Evolutionary conservation across 257 asterid species (phyloP).

Genomic region (Nicotiana attenuata): DNA sequence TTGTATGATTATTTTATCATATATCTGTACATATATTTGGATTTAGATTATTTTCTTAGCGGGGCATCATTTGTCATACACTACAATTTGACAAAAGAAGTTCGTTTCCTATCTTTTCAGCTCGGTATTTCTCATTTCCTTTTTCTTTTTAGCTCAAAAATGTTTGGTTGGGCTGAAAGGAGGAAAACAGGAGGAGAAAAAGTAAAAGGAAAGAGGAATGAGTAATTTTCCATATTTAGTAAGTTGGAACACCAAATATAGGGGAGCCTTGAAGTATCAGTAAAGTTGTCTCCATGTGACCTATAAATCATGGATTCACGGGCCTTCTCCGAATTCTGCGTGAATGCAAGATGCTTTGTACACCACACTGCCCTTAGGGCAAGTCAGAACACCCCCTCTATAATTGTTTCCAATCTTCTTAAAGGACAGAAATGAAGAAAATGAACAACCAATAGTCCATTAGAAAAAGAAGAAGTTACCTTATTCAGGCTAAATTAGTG

Average conservation of each 20-base stretch:
- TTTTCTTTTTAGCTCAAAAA: neutral
- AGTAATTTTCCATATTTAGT: neutral
- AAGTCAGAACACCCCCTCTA: neutral
- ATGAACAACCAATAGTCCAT: neutral
- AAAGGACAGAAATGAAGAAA: neutral
- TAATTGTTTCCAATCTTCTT: neutral
- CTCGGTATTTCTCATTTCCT: neutral
- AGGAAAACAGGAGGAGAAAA: neutral
- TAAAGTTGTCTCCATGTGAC: too few relatives aligned
- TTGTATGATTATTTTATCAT: neutral
- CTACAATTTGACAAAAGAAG: neutral
- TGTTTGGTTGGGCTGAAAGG: neutral
- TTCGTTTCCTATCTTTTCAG: neutral
- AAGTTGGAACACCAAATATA: neutral
- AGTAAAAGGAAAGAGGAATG: neutral
- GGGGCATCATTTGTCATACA: neutral
- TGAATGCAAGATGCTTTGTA: too few relatives aligned
- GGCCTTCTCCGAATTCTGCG: fast-evolving
- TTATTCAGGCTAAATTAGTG: too few relatives aligned
- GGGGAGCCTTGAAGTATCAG: too few relatives aligned
- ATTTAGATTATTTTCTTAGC: neutral
- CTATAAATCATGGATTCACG: too few relatives aligned
- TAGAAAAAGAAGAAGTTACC: neutral
- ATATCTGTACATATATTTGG: neutral
- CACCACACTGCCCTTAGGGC: too few relatives aligned